phyloP scores from a whole-genome alignment of 2,329 filamentous ascomycete genomes.

The Colletotrichum viniferum region DNA sequence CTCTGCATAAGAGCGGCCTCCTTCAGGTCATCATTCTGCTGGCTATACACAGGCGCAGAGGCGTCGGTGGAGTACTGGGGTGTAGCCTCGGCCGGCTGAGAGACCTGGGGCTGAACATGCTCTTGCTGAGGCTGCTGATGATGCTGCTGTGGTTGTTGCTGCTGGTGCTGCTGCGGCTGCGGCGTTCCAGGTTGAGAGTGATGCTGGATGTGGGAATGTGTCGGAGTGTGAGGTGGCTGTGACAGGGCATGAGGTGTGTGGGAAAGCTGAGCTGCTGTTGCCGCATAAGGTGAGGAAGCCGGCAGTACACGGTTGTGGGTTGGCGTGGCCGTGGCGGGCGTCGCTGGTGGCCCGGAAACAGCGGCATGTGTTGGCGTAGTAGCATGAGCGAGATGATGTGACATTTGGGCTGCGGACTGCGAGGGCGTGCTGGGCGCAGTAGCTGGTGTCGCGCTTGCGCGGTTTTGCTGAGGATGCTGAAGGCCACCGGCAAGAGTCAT shows the following conservation, averaged over 20 bases:
- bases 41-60: conserved; percentile 6
- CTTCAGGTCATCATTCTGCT: conserved; percentile 18
- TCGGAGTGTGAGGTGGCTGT: conserved; percentile 7
- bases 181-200: conserved; percentile 15
- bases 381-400: conserved; percentile 9
- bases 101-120: conserved; percentile 18
- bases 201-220: conserved; percentile 9
- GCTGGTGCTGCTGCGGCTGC: conserved; percentile 15
- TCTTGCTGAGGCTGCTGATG: conserved; percentile 23
- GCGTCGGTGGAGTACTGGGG: conserved; percentile 6
- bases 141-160: conserved; percentile 17
- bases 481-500: conserved; percentile 59
- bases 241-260: conserved; percentile 13
- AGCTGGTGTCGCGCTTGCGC: conserved; percentile 6
- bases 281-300: conserved; percentile 13
- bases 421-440: conserved; percentile 4
- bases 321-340: not conserved
- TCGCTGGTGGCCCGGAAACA: not conserved
- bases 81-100: not conserved
- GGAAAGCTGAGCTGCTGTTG: conserved; percentile 11
- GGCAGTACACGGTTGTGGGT: not conserved
- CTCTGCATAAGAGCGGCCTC: conserved; percentile 22
- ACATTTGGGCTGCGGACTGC: conserved; percentile 12
- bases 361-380: conserved; percentile 11
- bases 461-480: conserved; percentile 33